These are phyloP conservation scores for Malus domestica DNA, from an alignment of 306 rosid species.

Conservation along the genomic window ASM211411v1 NC_041799.1:37092501-37093000, in stretches of 20 bases:
- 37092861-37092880: constrained; percentile 96
- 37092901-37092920: constrained; percentile 21
- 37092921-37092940: background rate
- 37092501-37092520: constrained; percentile 51
- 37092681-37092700: too few relatives aligned
- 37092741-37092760: too few relatives aligned
- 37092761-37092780: too few relatives aligned
- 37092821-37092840: too few relatives aligned
- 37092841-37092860: constrained; percentile 32
- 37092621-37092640: constrained; percentile 32
- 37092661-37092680: constrained; percentile 16
- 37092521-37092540: constrained; percentile 64
- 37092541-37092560: constrained; percentile 99
- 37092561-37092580: background rate
- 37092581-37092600: constrained; percentile 17
- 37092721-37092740: too few relatives aligned
- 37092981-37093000: too few relatives aligned
- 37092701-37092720: too few relatives aligned
- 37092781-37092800: too few relatives aligned
- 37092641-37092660: background rate
- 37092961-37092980: background rate
- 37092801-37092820: too few relatives aligned
- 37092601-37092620: constrained; percentile 24
- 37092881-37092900: constrained; percentile 66
- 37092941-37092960: background rate